These are phyloP conservation scores for Corymbia citriodora DNA, from an alignment of 441 rosid genomes.

Conservation along the genomic window DNA sequence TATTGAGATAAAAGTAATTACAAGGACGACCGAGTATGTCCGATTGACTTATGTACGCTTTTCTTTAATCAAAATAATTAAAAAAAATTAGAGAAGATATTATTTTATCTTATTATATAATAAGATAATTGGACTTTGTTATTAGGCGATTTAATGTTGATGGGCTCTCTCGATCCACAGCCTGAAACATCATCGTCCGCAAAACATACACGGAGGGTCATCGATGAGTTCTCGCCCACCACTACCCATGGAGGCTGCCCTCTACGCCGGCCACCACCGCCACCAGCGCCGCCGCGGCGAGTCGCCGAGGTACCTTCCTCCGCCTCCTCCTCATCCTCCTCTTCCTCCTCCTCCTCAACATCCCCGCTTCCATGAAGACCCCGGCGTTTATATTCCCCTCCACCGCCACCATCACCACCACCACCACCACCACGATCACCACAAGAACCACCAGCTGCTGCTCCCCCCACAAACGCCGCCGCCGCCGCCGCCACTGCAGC, in stretches of 20 bases:
- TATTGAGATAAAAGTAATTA: background rate
- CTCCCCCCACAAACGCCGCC: constrained; percentile 23
- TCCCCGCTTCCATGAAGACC: constrained; percentile 20
- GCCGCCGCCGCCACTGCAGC: constrained; percentile 17
- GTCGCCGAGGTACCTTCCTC: constrained; percentile 1
- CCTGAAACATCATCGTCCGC: background rate
- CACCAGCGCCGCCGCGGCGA: constrained; percentile 11
- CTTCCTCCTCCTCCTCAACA: constrained; percentile 7
- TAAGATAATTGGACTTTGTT: background rate
- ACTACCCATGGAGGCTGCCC: constrained; percentile 30
- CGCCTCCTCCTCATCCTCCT: constrained; percentile 20
- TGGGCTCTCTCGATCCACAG: background rate
- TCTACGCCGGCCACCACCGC: constrained; percentile 4
- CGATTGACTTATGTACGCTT: background rate
- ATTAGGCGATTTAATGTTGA: background rate
- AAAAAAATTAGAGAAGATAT: background rate
- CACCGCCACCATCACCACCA: constrained; percentile 7
- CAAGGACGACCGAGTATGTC: background rate
- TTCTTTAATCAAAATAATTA: background rate
- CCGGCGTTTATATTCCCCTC: constrained; percentile 9
- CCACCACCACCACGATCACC: background rate
- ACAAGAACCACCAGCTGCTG: background rate
- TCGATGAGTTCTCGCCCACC: background rate
- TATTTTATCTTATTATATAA: background rate
- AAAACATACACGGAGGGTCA: background rate